A percentile compares a stretch with the other conserved stretches of the same genome.
Evolutionary conservation across 352 stramenopile genomes (phyloP).

Genomic region (Thalassiosira hispida): DNA sequence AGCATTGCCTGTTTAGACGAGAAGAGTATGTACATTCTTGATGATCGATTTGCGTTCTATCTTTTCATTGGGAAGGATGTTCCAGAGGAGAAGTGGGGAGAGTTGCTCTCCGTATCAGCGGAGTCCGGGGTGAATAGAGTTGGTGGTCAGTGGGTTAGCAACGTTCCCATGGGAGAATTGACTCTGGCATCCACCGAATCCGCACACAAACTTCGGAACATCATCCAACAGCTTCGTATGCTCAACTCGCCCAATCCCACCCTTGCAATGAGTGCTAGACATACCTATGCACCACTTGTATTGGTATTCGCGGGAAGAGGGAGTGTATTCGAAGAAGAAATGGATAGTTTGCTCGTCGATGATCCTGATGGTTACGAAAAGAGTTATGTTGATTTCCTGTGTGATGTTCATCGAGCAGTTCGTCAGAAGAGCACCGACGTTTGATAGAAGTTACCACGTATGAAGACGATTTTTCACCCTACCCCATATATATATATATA

Average conservation of each 20-base stretch:
- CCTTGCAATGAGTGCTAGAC: slow-evolving; percentile 34
- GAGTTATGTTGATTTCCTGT: slow-evolving; percentile 64
- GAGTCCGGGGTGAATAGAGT: neutral
- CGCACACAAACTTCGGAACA: slow-evolving; percentile 44
- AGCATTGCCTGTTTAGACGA: slow-evolving; percentile 66
- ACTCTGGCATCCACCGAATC: slow-evolving; percentile 29
- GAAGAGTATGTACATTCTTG: slow-evolving; percentile 71
- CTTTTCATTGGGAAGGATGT: slow-evolving; percentile 65
- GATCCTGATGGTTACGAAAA: slow-evolving; percentile 58
- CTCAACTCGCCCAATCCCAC: slow-evolving; percentile 53
- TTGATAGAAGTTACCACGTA: too few relatives aligned
- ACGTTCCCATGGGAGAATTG: slow-evolving; percentile 36
- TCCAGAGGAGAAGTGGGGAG: slow-evolving; percentile 30
- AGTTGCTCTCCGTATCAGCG: slow-evolving; percentile 42
- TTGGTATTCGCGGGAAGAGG: slow-evolving; percentile 50
- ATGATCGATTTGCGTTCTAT: slow-evolving; percentile 69
- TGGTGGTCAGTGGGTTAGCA: slow-evolving; percentile 9
- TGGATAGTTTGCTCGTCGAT: slow-evolving; percentile 62
- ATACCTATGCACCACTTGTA: slow-evolving; percentile 50
- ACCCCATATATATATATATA: too few relatives aligned
- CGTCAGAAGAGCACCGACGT: slow-evolving; percentile 15
- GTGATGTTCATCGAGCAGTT: slow-evolving; percentile 48
- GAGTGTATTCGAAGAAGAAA: slow-evolving; percentile 61
- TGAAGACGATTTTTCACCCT: too few relatives aligned
- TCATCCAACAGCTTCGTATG: slow-evolving; percentile 44